A percentile compares a stretch with the other conserved stretches of the same genome.
These are phyloP conservation scores for Phytophthora nicotianae DNA, from an alignment of 352 stramenopile species.

Conservation along the genomic window DNA sequence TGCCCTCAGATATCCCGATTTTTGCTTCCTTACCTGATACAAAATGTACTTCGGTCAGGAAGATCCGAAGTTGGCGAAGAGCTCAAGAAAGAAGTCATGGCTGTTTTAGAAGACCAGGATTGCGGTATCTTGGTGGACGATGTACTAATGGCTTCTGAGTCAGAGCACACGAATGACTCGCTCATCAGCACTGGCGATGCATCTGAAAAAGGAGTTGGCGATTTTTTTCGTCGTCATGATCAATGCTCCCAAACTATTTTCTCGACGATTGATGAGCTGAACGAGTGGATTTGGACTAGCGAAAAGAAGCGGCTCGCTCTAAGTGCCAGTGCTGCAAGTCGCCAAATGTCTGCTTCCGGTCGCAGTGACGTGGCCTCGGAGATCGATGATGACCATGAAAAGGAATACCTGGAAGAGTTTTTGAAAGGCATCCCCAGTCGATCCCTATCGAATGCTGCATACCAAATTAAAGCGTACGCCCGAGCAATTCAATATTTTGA, in stretches of 20 bases:
- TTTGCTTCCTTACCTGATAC: conserved; percentile 84
- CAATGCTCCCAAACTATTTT: conserved; percentile 89
- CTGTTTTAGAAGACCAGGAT: conserved; percentile 76
- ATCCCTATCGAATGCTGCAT: conserved; percentile 72
- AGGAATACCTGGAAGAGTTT: conserved; percentile 79
- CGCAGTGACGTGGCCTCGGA: conserved; percentile 55
- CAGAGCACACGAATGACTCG: conserved; percentile 26
- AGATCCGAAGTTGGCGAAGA: conserved; percentile 65
- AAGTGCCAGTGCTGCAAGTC: conserved; percentile 57
- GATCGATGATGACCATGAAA: conserved; percentile 75
- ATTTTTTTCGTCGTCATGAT: conserved; percentile 80
- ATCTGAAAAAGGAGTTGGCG: conserved; percentile 38
- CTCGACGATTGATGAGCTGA: conserved; percentile 86
- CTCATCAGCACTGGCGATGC: conserved; percentile 2
- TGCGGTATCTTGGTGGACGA: conserved; percentile 62
- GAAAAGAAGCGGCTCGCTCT: conserved; percentile 79
- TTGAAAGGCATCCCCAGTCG: conserved; percentile 72
- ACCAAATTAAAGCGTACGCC: conserved; percentile 71
- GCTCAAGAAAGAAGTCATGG: conserved; percentile 83
- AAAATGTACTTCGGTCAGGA: conserved; percentile 83
- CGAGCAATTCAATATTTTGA: conserved; percentile 83
- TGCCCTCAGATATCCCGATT: conserved; percentile 81
- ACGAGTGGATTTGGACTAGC: conserved; percentile 88
- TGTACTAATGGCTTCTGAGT: conserved; percentile 43
- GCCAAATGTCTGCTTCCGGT: conserved; percentile 40